Evolutionary conservation across 2,329 filamentous ascomycete genomes (phyloP).

Genomic region (Thielaviopsis euricoi): DNA sequence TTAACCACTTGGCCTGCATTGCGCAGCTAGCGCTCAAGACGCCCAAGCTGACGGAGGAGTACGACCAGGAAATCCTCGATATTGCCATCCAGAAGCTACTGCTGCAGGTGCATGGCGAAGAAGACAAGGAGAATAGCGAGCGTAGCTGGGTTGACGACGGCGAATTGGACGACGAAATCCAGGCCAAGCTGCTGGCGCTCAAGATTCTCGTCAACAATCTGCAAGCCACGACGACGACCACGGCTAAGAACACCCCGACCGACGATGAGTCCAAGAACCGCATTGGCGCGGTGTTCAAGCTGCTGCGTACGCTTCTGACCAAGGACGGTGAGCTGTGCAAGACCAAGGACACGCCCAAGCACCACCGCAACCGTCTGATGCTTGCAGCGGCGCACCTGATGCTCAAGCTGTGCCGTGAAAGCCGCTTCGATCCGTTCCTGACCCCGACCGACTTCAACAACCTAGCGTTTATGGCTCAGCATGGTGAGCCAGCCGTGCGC

Average conservation of each 20-base stretch:
- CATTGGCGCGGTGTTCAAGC: constrained; percentile 55
- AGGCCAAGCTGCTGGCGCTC: constrained; percentile 68
- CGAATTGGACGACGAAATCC: constrained; percentile 61
- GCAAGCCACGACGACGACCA: constrained; percentile 43
- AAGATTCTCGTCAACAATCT: constrained; percentile 77
- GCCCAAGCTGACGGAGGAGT: constrained; percentile 54
- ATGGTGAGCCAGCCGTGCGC: constrained; percentile 57
- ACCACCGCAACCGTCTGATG: constrained; percentile 67
- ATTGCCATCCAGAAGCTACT: constrained; percentile 63
- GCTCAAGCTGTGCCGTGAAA: constrained; percentile 68
- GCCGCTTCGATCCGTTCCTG: constrained; percentile 60
- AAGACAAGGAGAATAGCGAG: constrained; percentile 31
- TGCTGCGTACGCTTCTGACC: constrained; percentile 60
- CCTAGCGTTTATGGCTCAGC: constrained; percentile 67
- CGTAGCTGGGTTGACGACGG: constrained; percentile 52
- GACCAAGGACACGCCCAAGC: constrained; percentile 53
- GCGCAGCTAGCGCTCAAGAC: constrained; percentile 63
- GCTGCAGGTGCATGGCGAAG: constrained; percentile 47
- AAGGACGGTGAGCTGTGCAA: constrained; percentile 69
- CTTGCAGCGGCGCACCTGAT: constrained; percentile 65
- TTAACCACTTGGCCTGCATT: constrained; percentile 56
- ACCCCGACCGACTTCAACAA: constrained; percentile 61
- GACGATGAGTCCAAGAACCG: constrained; percentile 37
- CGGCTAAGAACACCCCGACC: constrained; percentile 22
- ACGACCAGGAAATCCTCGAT: constrained; percentile 61